phyloP scores from a whole-genome alignment of 2,329 filamentous ascomycete species.

The Grosmannia clavigera region DNA sequence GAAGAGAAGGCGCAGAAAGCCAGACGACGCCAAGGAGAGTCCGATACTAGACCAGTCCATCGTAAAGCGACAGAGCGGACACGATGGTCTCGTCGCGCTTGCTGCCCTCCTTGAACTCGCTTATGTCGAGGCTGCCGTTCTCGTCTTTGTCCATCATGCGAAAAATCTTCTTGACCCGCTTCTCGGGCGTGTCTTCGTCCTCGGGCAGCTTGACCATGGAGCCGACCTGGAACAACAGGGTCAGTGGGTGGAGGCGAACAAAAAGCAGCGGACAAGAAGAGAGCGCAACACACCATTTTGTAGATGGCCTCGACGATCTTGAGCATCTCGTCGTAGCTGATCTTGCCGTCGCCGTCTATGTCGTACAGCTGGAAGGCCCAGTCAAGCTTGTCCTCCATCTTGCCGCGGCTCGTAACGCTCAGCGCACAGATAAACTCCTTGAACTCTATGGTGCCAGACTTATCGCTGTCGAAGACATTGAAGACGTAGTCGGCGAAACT shows the following conservation, averaged over 20 bases:
- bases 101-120: slow-evolving; percentile 98
- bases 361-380: slow-evolving; percentile 99
- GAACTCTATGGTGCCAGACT: slow-evolving; percentile 95
- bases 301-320: slow-evolving; percentile 98
- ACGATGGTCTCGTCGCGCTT: slow-evolving; percentile 99
- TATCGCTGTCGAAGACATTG: slow-evolving; percentile 96
- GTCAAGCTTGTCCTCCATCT: slow-evolving; percentile 98
- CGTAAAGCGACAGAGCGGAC: slow-evolving; percentile 88
- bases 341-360: slow-evolving; percentile 97
- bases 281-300: slow-evolving; percentile 65
- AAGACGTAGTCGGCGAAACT: slow-evolving; percentile 99
- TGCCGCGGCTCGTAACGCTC: slow-evolving; percentile 90
- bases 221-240: slow-evolving; percentile 53
- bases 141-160: slow-evolving; percentile 99
- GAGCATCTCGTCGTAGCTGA: slow-evolving; percentile 98
- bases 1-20: not conserved
- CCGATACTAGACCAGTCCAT: slow-evolving; percentile 63
- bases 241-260: slow-evolving; percentile 1
- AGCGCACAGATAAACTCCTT: slow-evolving; percentile 99
- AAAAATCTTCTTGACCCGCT: slow-evolving; percentile 97
- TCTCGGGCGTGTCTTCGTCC: slow-evolving; percentile 98
- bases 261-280: not conserved
- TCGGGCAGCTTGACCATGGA: slow-evolving; percentile 98
- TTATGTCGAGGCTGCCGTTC: slow-evolving; percentile 91
- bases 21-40: not conserved